Percentiles rank a stretch among this genome's conserved stretches.
phyloP scores from a whole-genome alignment of 805 yeast genomes.

The Candida fluviatilis region DNA sequence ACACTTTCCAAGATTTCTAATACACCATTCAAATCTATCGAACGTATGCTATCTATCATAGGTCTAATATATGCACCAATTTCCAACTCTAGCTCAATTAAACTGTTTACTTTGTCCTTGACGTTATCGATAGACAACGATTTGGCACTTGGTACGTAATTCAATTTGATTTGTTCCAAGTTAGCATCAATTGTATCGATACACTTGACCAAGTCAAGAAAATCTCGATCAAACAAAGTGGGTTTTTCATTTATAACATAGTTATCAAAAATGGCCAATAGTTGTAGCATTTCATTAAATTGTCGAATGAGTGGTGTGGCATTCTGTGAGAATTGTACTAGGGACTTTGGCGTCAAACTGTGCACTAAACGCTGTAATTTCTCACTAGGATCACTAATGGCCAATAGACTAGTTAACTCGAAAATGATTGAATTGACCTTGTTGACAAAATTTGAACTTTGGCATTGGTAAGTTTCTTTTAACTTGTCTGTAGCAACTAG shows the following conservation, averaged over 20 bases:
- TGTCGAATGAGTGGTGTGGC: conserved; percentile 3
- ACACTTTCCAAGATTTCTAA: conserved; percentile 5
- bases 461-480: conserved; percentile 29
- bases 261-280: conserved; percentile 6
- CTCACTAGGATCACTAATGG: background rate
- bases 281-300: conserved; percentile 6
- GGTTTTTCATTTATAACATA: conserved; percentile 8
- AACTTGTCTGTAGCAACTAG: conserved; percentile 13
- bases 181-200: conserved; percentile 10
- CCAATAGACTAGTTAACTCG: conserved; percentile 6
- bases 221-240: conserved; percentile 10
- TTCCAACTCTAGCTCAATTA: conserved; percentile 10
- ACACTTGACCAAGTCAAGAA: conserved; percentile 11
- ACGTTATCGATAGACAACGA: conserved; percentile 9
- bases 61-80: conserved; percentile 3
- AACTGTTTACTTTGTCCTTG: conserved; percentile 6
- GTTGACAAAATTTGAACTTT: conserved; percentile 25
- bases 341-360: background rate
- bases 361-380: background rate
- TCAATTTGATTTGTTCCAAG: conserved; percentile 11
- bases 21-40: conserved; percentile 2
- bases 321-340: background rate
- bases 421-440: conserved; percentile 13
- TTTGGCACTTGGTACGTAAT: conserved; percentile 11
- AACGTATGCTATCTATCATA: conserved; percentile 4